Conservation (phyloP, 495 filamentous ascomycete species). For the Chaetomidium leptoderma region DNA sequence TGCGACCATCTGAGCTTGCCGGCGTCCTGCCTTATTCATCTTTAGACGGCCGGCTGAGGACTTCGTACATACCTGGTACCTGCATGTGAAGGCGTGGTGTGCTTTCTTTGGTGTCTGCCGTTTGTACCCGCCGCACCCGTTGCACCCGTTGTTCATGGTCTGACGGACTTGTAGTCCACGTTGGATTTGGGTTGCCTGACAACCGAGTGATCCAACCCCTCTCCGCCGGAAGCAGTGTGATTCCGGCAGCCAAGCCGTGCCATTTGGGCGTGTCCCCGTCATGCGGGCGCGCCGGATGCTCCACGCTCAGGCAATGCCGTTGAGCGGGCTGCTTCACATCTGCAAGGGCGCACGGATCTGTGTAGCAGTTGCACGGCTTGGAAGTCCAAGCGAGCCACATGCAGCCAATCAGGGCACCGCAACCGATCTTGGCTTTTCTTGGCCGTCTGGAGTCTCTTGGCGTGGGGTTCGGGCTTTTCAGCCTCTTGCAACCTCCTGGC, state of each 20-base stretch:
- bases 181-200: background rate
- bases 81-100: conserved; percentile 1
- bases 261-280: background rate
- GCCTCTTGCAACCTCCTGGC: conserved; percentile 18
- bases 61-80: background rate
- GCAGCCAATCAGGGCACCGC: conserved; percentile 5
- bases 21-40: no score
- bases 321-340: conserved; percentile 18
- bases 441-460: background rate
- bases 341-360: conserved; percentile 10
- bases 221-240: conserved; percentile 12
- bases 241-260: conserved; percentile 14
- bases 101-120: no score
- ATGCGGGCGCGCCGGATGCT: background rate
- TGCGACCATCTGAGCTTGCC: no score
- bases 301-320: conserved; percentile 17
- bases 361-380: conserved; percentile 20
- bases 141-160: no score
- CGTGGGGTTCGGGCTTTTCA: conserved; percentile 20
- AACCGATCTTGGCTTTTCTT: conserved; percentile 10
- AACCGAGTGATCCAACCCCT: background rate
- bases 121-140: background rate
- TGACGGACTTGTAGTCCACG: background rate
- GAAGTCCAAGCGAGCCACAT: background rate
- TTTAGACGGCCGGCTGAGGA: background rate